phyloP scores from a whole-genome alignment of 257 asterid genomes.

The Phtheirospermum japonicum region DNA sequence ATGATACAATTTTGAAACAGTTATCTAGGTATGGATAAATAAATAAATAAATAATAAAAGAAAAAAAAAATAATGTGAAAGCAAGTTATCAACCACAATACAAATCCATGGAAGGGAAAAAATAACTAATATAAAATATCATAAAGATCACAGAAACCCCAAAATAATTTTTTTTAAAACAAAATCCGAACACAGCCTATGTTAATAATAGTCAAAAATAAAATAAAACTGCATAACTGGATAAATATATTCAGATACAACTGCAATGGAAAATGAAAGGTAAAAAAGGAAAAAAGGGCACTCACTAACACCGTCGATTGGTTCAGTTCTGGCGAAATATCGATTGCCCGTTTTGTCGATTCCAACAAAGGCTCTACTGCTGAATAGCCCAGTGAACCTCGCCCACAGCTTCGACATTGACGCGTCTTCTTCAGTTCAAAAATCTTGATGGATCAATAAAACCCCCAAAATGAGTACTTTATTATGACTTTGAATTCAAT shows the following conservation, averaged over 20 bases:
- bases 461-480: background rate
- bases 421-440: conserved; percentile 15
- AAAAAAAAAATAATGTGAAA: background rate
- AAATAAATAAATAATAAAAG: no score
- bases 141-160: background rate
- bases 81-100: background rate
- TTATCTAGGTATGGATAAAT: no score
- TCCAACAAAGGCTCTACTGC: conserved; percentile 53
- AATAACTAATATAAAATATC: background rate
- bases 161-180: no score
- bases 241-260: background rate
- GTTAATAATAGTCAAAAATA: background rate
- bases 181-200: background rate
- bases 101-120: background rate
- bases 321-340: conserved; percentile 62
- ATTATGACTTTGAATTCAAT: background rate
- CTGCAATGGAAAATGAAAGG: background rate
- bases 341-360: conserved; percentile 80
- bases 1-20: background rate
- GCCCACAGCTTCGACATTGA: conserved; percentile 75
- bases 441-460: conserved; percentile 1
- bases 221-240: background rate
- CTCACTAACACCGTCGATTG: conserved; percentile 81
- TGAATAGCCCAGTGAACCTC: conserved; percentile 56
- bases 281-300: conserved; percentile 25